phyloP scores from a whole-genome alignment of 805 yeast species.

The Myxozyma sirexii region DNA sequence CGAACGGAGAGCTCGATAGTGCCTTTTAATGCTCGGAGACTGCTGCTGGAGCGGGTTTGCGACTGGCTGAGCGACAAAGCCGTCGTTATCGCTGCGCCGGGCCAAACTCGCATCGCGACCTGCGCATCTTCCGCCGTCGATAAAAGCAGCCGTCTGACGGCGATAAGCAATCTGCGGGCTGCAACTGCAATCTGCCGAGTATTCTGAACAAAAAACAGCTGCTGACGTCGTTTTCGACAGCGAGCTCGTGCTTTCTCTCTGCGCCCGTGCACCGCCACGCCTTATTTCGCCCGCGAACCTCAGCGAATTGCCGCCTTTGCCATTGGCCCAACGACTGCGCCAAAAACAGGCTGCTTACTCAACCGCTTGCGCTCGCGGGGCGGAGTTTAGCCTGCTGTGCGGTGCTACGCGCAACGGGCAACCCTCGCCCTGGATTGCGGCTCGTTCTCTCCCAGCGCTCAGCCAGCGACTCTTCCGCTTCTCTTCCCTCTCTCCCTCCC shows the following conservation, averaged over 20 bases:
- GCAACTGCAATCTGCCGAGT: too few relatives aligned
- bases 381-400: neutral
- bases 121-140: too few relatives aligned
- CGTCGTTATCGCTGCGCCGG: too few relatives aligned
- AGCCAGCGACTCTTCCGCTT: neutral
- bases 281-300: neutral
- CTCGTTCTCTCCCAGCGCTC: neutral
- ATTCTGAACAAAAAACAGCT: neutral
- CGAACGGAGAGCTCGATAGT: too few relatives aligned
- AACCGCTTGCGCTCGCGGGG: neutral
- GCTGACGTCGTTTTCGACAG: neutral
- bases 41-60: too few relatives aligned
- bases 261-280: slow-evolving; percentile 1
- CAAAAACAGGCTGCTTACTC: neutral
- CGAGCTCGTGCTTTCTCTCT: neutral
- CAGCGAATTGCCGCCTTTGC: neutral
- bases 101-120: too few relatives aligned
- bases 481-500: neutral
- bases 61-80: too few relatives aligned
- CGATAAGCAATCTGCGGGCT: too few relatives aligned
- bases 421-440: neutral
- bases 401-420: neutral
- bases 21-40: too few relatives aligned
- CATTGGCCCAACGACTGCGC: neutral
- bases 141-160: too few relatives aligned